phyloP scores from a whole-genome alignment of 257 asterid genomes.

The Plantago major region DNA sequence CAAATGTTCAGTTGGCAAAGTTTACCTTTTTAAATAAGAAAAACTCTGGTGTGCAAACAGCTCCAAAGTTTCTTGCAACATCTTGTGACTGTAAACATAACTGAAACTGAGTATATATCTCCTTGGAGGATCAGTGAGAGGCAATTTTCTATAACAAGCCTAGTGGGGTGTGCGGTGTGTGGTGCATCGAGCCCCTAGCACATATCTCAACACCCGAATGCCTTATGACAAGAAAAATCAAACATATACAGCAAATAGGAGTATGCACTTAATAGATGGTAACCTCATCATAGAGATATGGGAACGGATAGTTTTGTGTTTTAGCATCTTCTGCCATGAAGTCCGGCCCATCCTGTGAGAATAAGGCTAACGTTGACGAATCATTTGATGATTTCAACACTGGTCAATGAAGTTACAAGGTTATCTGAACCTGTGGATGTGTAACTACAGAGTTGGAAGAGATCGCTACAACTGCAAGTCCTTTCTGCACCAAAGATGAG shows the following conservation, averaged over 20 bases:
- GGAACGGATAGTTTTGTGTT: conserved; percentile 66
- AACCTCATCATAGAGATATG: conserved; percentile 88
- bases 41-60: conserved; percentile 94
- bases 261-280: conserved; percentile 5
- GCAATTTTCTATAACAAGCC: background rate
- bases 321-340: conserved; percentile 86
- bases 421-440: conserved; percentile 81
- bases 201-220: background rate
- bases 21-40: conserved; percentile 83
- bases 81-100: conserved; percentile 60
- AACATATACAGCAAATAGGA: conserved; percentile 6
- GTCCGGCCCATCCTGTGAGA: conserved; percentile 85
- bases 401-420: conserved; percentile 26
- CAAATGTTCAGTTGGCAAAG: background rate
- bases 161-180: conserved; percentile 2
- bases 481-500: conserved; percentile 58
- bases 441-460: conserved; percentile 76
- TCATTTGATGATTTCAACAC: conserved; percentile 29
- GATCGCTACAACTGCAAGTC: conserved; percentile 83
- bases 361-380: conserved; percentile 27
- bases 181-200: conserved; percentile 12
- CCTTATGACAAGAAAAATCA: background rate
- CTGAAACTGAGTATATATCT: background rate
- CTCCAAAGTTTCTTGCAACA: conserved; percentile 84
- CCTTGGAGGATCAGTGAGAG: no score